Evolutionary conservation across 768 basidiomycete genomes (phyloP).

Genomic region (Nidula microcarpa): DNA sequence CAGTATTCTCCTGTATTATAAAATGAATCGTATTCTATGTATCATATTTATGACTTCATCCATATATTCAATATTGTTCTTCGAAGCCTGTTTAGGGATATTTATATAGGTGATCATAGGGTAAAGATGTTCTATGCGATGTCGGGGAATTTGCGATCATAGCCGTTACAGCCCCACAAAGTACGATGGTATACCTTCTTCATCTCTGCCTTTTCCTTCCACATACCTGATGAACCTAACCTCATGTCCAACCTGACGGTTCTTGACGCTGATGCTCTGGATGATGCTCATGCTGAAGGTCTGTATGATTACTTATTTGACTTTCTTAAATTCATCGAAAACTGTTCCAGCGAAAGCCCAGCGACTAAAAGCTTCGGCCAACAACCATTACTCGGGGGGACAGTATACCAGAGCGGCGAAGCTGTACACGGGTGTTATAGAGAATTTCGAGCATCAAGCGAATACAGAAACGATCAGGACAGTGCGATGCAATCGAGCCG

Average conservation of each 20-base stretch:
- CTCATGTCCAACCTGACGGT: neutral
- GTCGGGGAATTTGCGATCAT: too few relatives aligned
- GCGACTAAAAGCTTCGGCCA: neutral
- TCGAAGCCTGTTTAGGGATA: too few relatives aligned
- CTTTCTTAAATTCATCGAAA: neutral
- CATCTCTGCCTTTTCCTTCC: constrained; percentile 1
- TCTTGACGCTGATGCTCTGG: constrained; percentile 2
- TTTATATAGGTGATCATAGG: too few relatives aligned
- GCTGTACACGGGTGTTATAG: neutral
- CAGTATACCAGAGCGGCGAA: neutral
- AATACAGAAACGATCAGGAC: constrained; percentile 2
- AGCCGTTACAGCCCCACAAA: too few relatives aligned
- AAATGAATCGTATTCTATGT: too few relatives aligned
- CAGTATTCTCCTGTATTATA: too few relatives aligned
- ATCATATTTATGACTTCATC: too few relatives aligned
- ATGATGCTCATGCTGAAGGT: neutral
- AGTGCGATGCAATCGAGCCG: constrained; percentile 6
- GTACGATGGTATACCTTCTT: neutral
- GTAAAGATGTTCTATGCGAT: too few relatives aligned
- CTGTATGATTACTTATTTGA: neutral
- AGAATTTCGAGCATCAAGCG: neutral
- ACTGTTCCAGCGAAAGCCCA: neutral
- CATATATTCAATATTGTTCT: too few relatives aligned
- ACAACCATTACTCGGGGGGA: neutral
- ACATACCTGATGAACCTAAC: neutral